phyloP scores from a whole-genome alignment of 2,329 filamentous ascomycete species.

The Beauveria varroae region DNA sequence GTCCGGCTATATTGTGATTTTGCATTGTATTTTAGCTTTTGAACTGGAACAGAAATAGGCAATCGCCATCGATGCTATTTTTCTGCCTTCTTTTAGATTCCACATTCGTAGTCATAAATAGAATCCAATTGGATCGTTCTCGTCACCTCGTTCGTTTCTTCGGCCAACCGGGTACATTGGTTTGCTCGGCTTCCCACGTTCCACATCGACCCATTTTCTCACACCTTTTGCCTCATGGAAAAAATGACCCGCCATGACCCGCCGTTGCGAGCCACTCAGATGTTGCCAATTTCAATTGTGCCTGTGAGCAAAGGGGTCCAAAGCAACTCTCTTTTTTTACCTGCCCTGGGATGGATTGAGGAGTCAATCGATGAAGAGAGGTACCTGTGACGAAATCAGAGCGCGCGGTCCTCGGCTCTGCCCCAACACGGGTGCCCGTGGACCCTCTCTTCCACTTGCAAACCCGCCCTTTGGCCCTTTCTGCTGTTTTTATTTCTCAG shows the following conservation, averaged over 20 bases:
- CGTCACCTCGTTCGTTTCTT: neutral
- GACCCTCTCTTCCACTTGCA: neutral
- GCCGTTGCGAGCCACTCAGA: constrained; percentile 2
- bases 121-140: neutral
- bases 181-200: constrained; percentile 1
- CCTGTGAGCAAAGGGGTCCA: neutral
- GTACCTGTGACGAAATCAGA: neutral
- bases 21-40: no score
- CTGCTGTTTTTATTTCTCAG: constrained; percentile 24
- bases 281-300: constrained; percentile 4
- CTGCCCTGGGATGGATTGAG: no score
- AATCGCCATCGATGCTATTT: no score
- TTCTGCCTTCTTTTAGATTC: neutral
- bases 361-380: neutral
- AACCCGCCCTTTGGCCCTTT: neutral
- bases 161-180: neutral
- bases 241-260: neutral
- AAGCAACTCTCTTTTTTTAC: neutral
- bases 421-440: neutral
- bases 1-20: no score
- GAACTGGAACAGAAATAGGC: no score
- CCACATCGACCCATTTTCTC: constrained; percentile 12
- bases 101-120: neutral
- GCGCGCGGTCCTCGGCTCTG: constrained; percentile 3
- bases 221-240: neutral